Percentiles rank a stretch among this genome's conserved stretches.
Conservation (phyloP, 768 basidiomycete genomes). For the Asterophora lycoperdoides region DNA sequence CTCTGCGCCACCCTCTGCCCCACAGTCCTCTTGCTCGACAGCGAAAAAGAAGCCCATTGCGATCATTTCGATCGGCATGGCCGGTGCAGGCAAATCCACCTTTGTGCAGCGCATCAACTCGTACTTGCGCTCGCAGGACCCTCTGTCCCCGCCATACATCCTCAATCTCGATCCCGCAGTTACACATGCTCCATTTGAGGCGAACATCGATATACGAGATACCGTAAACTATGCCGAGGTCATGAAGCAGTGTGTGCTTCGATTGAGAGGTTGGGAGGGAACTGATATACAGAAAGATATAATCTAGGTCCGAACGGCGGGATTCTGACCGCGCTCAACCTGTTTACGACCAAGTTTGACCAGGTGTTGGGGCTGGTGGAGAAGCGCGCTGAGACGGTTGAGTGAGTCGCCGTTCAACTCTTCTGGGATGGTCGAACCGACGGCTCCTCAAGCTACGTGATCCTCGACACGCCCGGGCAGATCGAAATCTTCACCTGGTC, state of each 20-base stretch:
- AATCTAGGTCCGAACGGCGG: conserved; percentile 98
- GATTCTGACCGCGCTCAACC: conserved; percentile 92
- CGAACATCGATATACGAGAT: conserved; percentile 97
- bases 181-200: conserved; percentile 83
- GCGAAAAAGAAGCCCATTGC: conserved; percentile 63
- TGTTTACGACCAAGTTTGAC: conserved; percentile 99
- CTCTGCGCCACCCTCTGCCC: not conserved
- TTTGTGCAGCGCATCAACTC: conserved; percentile 95
- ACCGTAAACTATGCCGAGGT: conserved; percentile 97
- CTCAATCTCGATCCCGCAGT: conserved; percentile 98
- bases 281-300: conserved; percentile 55
- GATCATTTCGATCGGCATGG: conserved; percentile 94
- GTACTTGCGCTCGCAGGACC: conserved; percentile 69
- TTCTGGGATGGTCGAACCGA: too few relatives aligned
- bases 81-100: conserved; percentile 96
- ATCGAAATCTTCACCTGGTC: conserved; percentile 99
- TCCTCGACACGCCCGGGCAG: conserved; percentile 96
- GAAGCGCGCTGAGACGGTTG: conserved; percentile 81
- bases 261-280: conserved; percentile 18
- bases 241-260: conserved; percentile 91
- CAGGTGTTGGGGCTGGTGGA: conserved; percentile 91
- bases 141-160: conserved; percentile 80
- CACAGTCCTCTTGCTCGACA: conserved; percentile 3
- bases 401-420: conserved; percentile 48
- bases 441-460: conserved; percentile 68